Evolutionary conservation across 2,329 filamentous ascomycete genomes (phyloP), one percentile per base, ranked within the genome.

Genomic region (Knufia fluminis): DNA sequence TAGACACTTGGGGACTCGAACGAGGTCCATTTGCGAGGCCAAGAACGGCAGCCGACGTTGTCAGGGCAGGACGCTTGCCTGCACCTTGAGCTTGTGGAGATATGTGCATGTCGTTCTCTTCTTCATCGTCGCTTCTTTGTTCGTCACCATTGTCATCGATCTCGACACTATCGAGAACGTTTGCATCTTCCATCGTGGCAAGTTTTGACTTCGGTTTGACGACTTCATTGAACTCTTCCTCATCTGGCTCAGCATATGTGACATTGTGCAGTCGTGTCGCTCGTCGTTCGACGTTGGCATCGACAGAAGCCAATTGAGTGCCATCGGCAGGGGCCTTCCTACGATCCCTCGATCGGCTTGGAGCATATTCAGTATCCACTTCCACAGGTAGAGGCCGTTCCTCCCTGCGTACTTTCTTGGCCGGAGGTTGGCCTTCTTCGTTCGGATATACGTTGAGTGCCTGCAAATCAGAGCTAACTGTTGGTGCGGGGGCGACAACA

Each of bases 401-500:
- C 28, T 41, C 46, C 32, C 39, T 48, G 19, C 55, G 53, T 14
- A 50, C 44, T 36, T 54, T 48, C 46, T 57, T 62, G 23, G 51
- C 46, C 51, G 53, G 47, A 10, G 55, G 53, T 51, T 56, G 50
- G 17, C 55, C 55, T 28, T 59, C 60, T 48, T 58, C 59, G 20
- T 53, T 56, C 20, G 60, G 59, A 52, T 60, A 59, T 19, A 53
- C 55, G 43, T 63, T 59, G 48, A 62, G 52, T 12, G 58, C 58
- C 49, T 57, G 55, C 8, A 60, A 39, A 50, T 60, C 58, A 3
- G 58, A 60, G 17, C 55, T 44, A 41, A 64, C 54, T 36, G 52
- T 55, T 3, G 56, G 57, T 9, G 53, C 54, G n/a, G 48, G 52
- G 9, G 40, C 46, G 38, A 43, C 46, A 24, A 51, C 38, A 26